Base-by-base conservation (phyloP, 2,329 filamentous ascomycete species). In the Scedosporium dehoogii region DNA sequence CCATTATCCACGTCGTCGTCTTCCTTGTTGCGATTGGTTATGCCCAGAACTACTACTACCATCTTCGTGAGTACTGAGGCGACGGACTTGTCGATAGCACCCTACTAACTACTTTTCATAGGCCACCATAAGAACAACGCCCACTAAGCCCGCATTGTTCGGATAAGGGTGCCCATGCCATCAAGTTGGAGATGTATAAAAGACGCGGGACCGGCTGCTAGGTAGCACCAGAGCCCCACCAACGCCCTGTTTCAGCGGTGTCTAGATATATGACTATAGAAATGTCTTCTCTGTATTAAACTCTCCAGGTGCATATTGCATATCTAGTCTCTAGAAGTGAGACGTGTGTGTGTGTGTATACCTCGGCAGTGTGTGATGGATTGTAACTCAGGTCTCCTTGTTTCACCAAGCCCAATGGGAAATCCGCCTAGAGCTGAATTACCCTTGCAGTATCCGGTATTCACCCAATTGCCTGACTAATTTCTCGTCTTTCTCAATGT, bases 121-220 rank as follows among this genome's bases (percentile, higher is more conserved):
- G 94, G 94, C 72, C 93, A 99, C 86, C 93, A 97, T 90, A 99
- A 99, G 90, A 97, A 99, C 89, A 96, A 99, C 79, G 90, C 91
- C 72, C 94, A 99, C 84, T 99, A 96, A 81, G 62, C 38, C n/a
- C 18, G 41, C 29, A 7, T n/a, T 18, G 16, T 48, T 14, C 33
- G 29, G n/a, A n/a, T 46, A 44, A 27, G 38, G 21, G 2, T 27
- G 51, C 48, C 27, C 51, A 59, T 55, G 53, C 53, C 57, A 60
- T 53, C 46, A 60, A 48, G 41, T 56, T 44, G 44, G 53, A 64
- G 66, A 66, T 67, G 63, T 64, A 66, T 66, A 64, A 69, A 53
- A 9, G 44, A 60, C 21, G 44, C 41, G 12, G 44, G 44, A 53
- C n/a, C 10, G 27, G 25, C 38, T 33, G 29, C 21, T 51, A 46